These are phyloP conservation scores for Chrysanthemum lavandulifolium DNA, from an alignment of 129 eudicot genomes.

Conservation along the genomic window DNA sequence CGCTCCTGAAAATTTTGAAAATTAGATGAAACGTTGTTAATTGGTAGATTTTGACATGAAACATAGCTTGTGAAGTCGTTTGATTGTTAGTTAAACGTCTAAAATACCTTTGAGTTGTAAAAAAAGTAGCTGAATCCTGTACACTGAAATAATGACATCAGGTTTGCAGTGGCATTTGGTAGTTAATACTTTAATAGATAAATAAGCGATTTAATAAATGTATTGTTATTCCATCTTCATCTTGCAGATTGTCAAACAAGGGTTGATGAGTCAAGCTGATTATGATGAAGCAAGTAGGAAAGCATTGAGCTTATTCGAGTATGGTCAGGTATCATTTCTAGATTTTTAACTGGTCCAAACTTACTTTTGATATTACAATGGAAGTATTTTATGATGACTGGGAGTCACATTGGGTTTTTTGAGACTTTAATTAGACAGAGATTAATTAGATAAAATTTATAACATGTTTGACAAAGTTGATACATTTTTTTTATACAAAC, in stretches of 20 bases:
- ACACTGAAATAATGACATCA: not conserved
- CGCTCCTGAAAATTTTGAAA: too few species aligned
- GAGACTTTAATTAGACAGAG: too few species aligned
- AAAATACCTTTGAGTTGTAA: not conserved
- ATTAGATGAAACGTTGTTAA: too few species aligned
- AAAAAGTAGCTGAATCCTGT: not conserved
- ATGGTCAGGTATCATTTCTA: constrained; percentile 68
- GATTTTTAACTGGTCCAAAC: not conserved
- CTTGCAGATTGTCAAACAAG: constrained; percentile 72
- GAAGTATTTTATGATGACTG: too few species aligned
- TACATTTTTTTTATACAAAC: too few species aligned
- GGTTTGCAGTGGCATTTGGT: too few species aligned
- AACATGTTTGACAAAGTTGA: too few species aligned
- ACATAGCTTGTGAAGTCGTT: too few species aligned
- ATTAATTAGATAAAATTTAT: too few species aligned
- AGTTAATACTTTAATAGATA: too few species aligned
- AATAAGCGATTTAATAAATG: not conserved
- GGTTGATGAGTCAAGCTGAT: constrained; percentile 89
- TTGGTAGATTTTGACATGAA: not conserved
- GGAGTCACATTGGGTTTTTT: not conserved
- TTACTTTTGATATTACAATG: too few species aligned
- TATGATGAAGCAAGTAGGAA: constrained; percentile 80
- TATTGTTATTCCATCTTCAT: not conserved
- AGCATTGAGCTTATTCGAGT: constrained; percentile 82
- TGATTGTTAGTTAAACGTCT: not conserved